Percentiles rank a stretch among this genome's conserved stretches.
Evolutionary conservation across 2,329 filamentous ascomycete genomes (phyloP).

Genomic region (Paramyrothecium roridum): DNA sequence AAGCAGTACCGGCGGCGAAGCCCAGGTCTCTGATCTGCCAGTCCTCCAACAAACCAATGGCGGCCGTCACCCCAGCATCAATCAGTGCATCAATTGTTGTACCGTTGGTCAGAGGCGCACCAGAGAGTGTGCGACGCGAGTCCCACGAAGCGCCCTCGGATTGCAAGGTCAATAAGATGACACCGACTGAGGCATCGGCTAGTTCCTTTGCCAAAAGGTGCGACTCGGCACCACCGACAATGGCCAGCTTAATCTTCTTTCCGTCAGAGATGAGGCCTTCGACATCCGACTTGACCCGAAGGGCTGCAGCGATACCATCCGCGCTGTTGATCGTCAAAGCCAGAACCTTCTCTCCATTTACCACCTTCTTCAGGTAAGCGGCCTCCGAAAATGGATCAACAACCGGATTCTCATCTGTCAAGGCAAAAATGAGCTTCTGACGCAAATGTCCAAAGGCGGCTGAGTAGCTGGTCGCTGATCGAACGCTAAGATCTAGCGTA

Average conservation of each 20-base stretch:
- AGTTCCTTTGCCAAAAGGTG: slow-evolving; percentile 57
- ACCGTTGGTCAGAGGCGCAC: slow-evolving; percentile 64
- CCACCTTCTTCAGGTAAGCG: slow-evolving; percentile 50
- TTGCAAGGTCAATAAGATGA: slow-evolving; percentile 59
- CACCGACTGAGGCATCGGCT: slow-evolving; percentile 51
- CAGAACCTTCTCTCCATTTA: slow-evolving; percentile 51
- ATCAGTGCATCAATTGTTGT: slow-evolving; percentile 57
- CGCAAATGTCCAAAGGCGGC: slow-evolving; percentile 50
- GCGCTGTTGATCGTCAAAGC: slow-evolving; percentile 60
- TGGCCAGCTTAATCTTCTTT: slow-evolving; percentile 46
- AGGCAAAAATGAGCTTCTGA: slow-evolving; percentile 50
- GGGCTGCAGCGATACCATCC: slow-evolving; percentile 56
- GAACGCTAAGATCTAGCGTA: slow-evolving; percentile 41
- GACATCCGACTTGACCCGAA: slow-evolving; percentile 56
- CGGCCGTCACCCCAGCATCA: slow-evolving; percentile 55
- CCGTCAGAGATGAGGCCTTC: slow-evolving; percentile 34
- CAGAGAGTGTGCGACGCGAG: slow-evolving; percentile 57
- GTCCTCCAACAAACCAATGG: slow-evolving; percentile 58
- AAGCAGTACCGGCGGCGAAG: too few species aligned
- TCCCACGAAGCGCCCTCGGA: slow-evolving; percentile 57
- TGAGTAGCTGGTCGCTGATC: slow-evolving; percentile 48
- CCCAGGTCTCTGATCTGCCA: slow-evolving; percentile 60
- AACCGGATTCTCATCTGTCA: slow-evolving; percentile 28
- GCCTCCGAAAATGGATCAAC: slow-evolving; percentile 43
- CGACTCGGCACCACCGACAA: slow-evolving; percentile 63